phyloP scores from a whole-genome alignment of 495 filamentous ascomycete genomes.

The Lasiosphaeria ovina region DNA sequence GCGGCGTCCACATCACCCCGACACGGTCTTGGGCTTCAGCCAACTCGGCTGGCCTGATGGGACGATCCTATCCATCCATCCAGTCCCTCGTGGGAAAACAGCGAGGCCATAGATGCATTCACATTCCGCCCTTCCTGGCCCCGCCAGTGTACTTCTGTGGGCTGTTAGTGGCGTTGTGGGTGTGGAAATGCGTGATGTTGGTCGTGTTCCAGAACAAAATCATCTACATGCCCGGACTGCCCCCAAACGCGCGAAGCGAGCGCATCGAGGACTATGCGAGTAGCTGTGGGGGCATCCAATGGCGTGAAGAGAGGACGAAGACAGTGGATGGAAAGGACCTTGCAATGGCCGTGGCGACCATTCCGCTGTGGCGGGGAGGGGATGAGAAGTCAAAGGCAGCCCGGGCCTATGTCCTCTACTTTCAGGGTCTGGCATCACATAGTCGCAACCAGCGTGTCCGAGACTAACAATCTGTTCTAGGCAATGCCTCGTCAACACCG shows the following conservation, averaged over 20 bases:
- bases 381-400: neutral
- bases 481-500: constrained; percentile 67
- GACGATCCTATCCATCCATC: neutral
- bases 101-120: constrained; percentile 28
- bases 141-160: constrained; percentile 67
- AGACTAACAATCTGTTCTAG: constrained; percentile 36
- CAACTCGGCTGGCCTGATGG: constrained; percentile 3
- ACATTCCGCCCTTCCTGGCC: constrained; percentile 53
- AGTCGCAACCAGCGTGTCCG: constrained; percentile 3
- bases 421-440: constrained; percentile 48
- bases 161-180: constrained; percentile 65
- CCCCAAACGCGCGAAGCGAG: constrained; percentile 57
- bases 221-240: constrained; percentile 74
- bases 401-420: constrained; percentile 53
- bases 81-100: neutral
- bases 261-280: constrained; percentile 59
- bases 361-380: constrained; percentile 18
- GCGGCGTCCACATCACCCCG: constrained; percentile 7
- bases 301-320: constrained; percentile 56
- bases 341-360: constrained; percentile 53
- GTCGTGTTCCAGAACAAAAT: constrained; percentile 80
- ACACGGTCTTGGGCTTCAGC: constrained; percentile 13
- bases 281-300: constrained; percentile 57
- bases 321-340: constrained; percentile 61
- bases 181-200: constrained; percentile 80